Base-by-base conservation (phyloP, 2,329 filamentous ascomycete species). In the Ophiostoma australiae region DNA sequence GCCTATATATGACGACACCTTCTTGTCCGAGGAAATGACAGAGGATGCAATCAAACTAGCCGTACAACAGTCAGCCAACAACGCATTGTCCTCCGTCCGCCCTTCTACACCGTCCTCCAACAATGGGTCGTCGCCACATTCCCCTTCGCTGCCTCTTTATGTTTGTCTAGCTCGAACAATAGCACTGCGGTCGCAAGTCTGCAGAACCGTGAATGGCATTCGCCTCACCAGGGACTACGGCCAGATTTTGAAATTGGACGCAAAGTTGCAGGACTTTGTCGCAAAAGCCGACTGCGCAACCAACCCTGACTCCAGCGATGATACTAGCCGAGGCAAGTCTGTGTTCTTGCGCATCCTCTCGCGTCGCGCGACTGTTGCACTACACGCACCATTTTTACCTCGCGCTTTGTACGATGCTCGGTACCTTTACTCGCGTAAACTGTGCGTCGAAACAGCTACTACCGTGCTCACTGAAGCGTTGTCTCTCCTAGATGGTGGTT, bases 381-480 rank as follows among this genome's bases (percentile, higher is more conserved):
- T 66, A 33, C 63, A 66, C 35, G 31, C 63, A 6, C 63, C 63
- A 23, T 66, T 66, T 15, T 17, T 66, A 20, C 63, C 63, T 5
- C 63, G 63, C 20, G 63, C 17, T 10, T 17, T 66, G 17, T 66
- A 66, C 63, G 63, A 66, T 37, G 63, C 63, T 8, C 63, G 63
- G 8, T 66, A 66, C 20, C 17, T 66, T 4, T 66, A 66, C 63
- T 66, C 63, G 63, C 63, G 63, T 3, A 66, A 37, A 33, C 20
- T 66, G 1, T 66, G 63, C 35, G 63, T 66, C 20, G 63, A 66
- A n/a, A 66, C 63, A 33, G 63, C 63, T 8, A 66, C 63, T 8
- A 33, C 63, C 1, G 63, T 66, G 31, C 8, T 66, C 8, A n/a
- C 33, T 1, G 63, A 66, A 10, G 63, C 63, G 33, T 33, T 66